Evolutionary conservation across 495 filamentous ascomycete species (phyloP).

Genomic region (Neurospora sp.): DNA sequence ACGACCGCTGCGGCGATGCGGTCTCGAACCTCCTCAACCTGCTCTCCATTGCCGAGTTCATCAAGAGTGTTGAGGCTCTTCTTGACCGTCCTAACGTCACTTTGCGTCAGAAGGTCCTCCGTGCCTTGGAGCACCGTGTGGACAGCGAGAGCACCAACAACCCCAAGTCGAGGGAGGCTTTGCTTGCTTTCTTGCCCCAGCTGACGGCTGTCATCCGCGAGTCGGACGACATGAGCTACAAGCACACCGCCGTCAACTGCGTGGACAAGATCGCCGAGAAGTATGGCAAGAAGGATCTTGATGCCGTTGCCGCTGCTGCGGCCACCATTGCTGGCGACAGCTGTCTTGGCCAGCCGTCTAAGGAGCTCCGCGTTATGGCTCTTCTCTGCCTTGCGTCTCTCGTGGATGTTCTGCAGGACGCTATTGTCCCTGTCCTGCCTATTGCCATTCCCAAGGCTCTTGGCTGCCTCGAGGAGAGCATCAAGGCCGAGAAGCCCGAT

Average conservation of each 20-base stretch:
- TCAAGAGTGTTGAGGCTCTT: constrained; percentile 70
- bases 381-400: constrained; percentile 82
- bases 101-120: constrained; percentile 69
- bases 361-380: constrained; percentile 64
- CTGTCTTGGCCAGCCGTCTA: constrained; percentile 64
- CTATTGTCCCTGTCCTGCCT: constrained; percentile 73
- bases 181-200: constrained; percentile 70
- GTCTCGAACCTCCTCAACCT: constrained; percentile 66
- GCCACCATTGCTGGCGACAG: constrained; percentile 63
- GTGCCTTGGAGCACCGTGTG: constrained; percentile 65
- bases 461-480: constrained; percentile 52
- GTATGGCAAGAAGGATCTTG: constrained; percentile 78
- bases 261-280: constrained; percentile 84
- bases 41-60: constrained; percentile 72
- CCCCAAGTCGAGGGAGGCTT: constrained; percentile 50
- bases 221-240: constrained; percentile 59
- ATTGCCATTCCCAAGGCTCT: constrained; percentile 61
- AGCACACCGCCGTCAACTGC: constrained; percentile 72
- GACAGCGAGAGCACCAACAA: constrained; percentile 57
- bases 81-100: constrained; percentile 61
- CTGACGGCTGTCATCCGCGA: constrained; percentile 63
- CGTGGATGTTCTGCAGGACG: constrained; percentile 75
- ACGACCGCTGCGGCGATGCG: constrained; percentile 55
- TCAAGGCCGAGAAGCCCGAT: constrained; percentile 43
- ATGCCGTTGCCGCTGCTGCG: constrained; percentile 55